phyloP scores from a whole-genome alignment of 768 basidiomycete species.

The Tylopilus subfusipes region DNA sequence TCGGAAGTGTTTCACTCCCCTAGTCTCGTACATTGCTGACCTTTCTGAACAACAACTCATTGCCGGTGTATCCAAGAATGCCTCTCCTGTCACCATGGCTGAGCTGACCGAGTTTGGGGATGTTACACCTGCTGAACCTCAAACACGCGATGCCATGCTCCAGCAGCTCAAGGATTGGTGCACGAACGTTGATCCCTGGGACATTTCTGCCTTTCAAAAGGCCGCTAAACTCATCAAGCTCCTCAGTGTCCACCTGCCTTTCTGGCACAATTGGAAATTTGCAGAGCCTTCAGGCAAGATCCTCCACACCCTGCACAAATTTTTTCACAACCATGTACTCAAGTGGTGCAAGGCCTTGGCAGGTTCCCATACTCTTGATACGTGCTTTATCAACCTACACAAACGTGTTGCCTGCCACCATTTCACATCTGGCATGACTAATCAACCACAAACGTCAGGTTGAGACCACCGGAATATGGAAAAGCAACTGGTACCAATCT shows the following conservation, averaged over 20 bases:
- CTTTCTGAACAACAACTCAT: conserved; percentile 13
- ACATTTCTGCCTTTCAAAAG: conserved; percentile 1
- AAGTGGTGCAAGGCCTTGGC: conserved; percentile 11
- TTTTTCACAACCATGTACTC: conserved; percentile 10
- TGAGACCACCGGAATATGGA: conserved; percentile 38
- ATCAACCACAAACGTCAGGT: conserved; percentile 43
- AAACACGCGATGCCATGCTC: too few species aligned
- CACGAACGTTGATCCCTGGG: conserved; percentile 18
- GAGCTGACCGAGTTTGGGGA: too few species aligned
- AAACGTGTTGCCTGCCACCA: conserved; percentile 27
- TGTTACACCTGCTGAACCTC: too few species aligned
- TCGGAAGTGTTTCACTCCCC: neutral
- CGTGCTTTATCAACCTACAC: too few species aligned
- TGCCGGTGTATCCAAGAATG: conserved; percentile 6
- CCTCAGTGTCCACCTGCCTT: conserved; percentile 23
- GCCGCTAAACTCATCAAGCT: conserved; percentile 10
- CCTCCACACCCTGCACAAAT: conserved; percentile 10
- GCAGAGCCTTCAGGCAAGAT: conserved; percentile 32
- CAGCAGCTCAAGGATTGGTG: neutral
- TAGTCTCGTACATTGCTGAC: neutral
- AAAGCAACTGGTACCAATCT: conserved; percentile 28
- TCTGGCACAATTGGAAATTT: conserved; percentile 37
- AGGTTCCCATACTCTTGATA: neutral
- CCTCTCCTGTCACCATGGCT: conserved; percentile 8
- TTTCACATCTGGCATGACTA: conserved; percentile 37